A percentile compares a stretch with the other conserved stretches of the same genome.
These are phyloP conservation scores for Aspergillus indologenus DNA, from an alignment of 495 filamentous ascomycete species.

Conservation along the genomic window DNA sequence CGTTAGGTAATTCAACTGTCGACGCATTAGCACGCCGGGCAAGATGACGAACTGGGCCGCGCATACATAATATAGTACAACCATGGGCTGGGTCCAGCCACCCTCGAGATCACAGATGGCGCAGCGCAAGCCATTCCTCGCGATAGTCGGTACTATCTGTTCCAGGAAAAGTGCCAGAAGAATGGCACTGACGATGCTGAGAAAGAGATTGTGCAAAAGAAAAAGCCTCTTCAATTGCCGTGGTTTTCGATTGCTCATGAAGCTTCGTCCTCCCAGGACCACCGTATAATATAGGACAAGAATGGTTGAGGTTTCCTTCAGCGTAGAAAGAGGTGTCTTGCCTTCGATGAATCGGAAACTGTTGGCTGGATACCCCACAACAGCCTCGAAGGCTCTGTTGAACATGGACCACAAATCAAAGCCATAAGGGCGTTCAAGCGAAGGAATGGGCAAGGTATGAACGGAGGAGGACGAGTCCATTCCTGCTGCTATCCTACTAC, in stretches of 20 bases:
- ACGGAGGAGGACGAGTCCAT: not conserved
- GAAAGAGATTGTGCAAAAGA: conserved; percentile 62
- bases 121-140: conserved; percentile 55
- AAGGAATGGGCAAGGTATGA: not conserved
- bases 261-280: conserved; percentile 60
- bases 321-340: conserved; percentile 55
- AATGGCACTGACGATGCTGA: conserved; percentile 56
- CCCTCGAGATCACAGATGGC: conserved; percentile 58
- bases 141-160: conserved; percentile 58
- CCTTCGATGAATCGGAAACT: conserved; percentile 56
- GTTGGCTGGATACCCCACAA: conserved; percentile 60
- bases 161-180: conserved; percentile 59
- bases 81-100: conserved; percentile 61
- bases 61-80: conserved; percentile 64
- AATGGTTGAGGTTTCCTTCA: conserved; percentile 49
- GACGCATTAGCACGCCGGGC: not conserved
- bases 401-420: conserved; percentile 89
- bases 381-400: conserved; percentile 67
- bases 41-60: not conserved
- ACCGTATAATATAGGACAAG: conserved; percentile 59
- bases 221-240: conserved; percentile 58
- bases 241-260: conserved; percentile 55
- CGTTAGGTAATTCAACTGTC: conserved; percentile 60
- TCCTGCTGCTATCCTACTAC: not conserved
- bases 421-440: conserved; percentile 61